Conservation (phyloP, 2,329 filamentous ascomycete genomes). For the Chaetomiaceae sp. region DNA sequence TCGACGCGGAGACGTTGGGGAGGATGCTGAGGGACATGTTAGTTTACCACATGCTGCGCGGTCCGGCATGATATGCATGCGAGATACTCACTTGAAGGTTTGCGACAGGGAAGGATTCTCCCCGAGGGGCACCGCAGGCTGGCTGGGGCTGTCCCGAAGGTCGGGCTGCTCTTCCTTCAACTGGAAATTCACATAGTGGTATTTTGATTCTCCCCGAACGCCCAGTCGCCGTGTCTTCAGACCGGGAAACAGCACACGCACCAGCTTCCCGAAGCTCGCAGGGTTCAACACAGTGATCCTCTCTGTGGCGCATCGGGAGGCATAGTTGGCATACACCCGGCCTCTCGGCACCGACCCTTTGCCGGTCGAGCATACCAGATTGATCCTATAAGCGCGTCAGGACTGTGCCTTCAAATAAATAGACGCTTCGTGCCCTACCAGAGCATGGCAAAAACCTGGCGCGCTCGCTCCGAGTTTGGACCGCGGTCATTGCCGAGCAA, state of each 20-base stretch:
- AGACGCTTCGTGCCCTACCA: slow-evolving; percentile 53
- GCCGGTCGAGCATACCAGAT: slow-evolving; percentile 64
- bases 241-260: slow-evolving; percentile 91
- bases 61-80: background rate
- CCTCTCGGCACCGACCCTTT: slow-evolving; percentile 87
- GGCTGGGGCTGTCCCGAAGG: slow-evolving; percentile 40
- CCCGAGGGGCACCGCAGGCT: slow-evolving; percentile 45
- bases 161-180: slow-evolving; percentile 54
- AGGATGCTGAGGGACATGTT: slow-evolving; percentile 32
- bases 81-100: slow-evolving; percentile 44
- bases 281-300: slow-evolving; percentile 93
- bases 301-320: slow-evolving; percentile 85
- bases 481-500: slow-evolving; percentile 75
- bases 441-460: slow-evolving; percentile 84
- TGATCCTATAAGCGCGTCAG: slow-evolving; percentile 53
- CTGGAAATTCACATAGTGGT: slow-evolving; percentile 78
- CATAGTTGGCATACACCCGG: slow-evolving; percentile 92
- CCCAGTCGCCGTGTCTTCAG: slow-evolving; percentile 89
- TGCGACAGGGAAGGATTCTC: slow-evolving; percentile 45
- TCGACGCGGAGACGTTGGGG: slow-evolving; percentile 20
- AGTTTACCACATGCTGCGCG: slow-evolving; percentile 12
- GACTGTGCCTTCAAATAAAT: background rate
- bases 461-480: slow-evolving; percentile 74
- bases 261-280: slow-evolving; percentile 94
- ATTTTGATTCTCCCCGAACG: slow-evolving; percentile 94